phyloP scores from a whole-genome alignment of 148 eudicot species.

The Heliosperma pusillum region DNA sequence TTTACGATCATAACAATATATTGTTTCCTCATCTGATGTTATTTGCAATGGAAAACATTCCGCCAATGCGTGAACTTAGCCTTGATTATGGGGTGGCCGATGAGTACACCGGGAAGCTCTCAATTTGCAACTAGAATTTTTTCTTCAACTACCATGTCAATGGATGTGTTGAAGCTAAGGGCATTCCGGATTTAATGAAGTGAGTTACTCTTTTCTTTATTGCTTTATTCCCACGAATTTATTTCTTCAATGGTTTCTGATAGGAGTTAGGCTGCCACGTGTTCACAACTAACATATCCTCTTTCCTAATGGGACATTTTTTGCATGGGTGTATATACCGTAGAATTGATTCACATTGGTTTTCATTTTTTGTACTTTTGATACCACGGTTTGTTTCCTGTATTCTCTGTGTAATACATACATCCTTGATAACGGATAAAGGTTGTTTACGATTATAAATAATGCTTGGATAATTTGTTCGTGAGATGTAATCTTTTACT shows the following conservation, averaged over 20 bases:
- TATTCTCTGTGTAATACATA: conserved; percentile 3
- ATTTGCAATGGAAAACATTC: conserved; percentile 82
- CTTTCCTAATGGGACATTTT: too few relatives aligned
- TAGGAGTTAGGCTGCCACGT: too few relatives aligned
- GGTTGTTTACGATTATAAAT: conserved; percentile 5
- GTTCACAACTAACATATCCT: too few relatives aligned
- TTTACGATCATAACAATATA: conserved; percentile 69
- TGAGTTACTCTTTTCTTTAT: conserved; percentile 25
- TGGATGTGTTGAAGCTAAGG: conserved; percentile 25
- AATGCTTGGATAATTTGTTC: background rate
- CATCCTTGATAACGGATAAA: background rate
- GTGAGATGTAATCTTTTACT: background rate
- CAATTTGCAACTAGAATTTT: conserved; percentile 54
- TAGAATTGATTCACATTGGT: conserved; percentile 1
- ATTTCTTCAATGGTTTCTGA: background rate
- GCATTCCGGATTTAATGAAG: conserved; percentile 21
- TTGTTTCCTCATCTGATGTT: conserved; percentile 81
- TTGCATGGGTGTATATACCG: background rate
- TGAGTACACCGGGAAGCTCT: conserved; percentile 64
- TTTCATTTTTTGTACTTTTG: background rate
- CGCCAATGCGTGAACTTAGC: conserved; percentile 87
- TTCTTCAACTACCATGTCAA: conserved; percentile 21
- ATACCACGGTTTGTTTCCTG: background rate
- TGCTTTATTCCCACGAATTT: background rate
- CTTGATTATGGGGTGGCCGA: conserved; percentile 85